Evolutionary conservation across 768 basidiomycete species (phyloP), one percentile per base, ranked within the genome.

Genomic region (Lactifluus subvellereus): DNA sequence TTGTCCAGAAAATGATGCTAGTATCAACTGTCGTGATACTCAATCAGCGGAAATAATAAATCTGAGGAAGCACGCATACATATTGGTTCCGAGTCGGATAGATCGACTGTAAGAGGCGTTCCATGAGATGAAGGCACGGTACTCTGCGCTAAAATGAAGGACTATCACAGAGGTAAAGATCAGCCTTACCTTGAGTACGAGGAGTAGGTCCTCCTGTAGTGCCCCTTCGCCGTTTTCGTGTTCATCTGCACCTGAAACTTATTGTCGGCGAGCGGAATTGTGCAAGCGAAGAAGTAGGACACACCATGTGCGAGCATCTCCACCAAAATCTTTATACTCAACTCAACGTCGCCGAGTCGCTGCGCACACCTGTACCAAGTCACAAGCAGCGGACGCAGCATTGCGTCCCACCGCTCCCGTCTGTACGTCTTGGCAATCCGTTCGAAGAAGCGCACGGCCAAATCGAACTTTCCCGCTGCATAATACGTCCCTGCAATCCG

Each of bases 371-470:
- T 79, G 74, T 91, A 91, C 90, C 91, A 94, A 40, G 85, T 84
- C 42, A 79, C 77, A 49, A 95, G 78, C 11, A 97, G 82, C 8
- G 91, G 84, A 53, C 80, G 79, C 16, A 96, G 79, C 76, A 97
- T 81, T 0, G 81, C 71, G 9, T 78, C 77, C 94, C 94, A 98
- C 54, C 81, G 78, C 72, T 98, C 94, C 55, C 83, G 78, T n/a
- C 89, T 84, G 71, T 97, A 98, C 0, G 87, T 89, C 72, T 85
- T 88, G 1, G 89, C 87, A 62, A 98, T 96, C 14, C 94, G 85
- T 71, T 96, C 95, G 72, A 94, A 93, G 75, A 96, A 98, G 52
- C 88, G 83, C 70, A 95, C 83, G 11, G 94, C 94, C 81, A 93
- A 83, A 58, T 94, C 92, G 69, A 87, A 88, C 70, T 94, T 91